Conservation (phyloP, 2,329 filamentous ascomycete species). For the Penicillium verrucosum region DNA sequence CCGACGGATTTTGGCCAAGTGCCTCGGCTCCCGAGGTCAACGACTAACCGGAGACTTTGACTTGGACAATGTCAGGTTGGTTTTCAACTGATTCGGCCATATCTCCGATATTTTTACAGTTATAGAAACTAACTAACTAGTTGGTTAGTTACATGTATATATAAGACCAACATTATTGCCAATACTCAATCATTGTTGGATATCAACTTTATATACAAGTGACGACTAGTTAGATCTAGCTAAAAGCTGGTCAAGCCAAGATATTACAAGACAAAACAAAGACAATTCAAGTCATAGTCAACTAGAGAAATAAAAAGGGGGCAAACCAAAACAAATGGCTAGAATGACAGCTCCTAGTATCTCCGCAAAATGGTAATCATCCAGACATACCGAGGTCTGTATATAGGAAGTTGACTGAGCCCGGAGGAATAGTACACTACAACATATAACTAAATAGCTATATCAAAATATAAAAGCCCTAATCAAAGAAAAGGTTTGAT, state of each 20-base stretch:
- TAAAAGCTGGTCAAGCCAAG: not conserved
- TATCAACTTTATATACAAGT: not conserved
- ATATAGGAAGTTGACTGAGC: not conserved
- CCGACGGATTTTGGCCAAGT: constrained; percentile 21
- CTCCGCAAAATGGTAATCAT: not conserved
- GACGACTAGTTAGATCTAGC: not conserved
- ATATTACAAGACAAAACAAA: not conserved
- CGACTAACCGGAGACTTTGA: not conserved
- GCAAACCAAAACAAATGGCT: not conserved
- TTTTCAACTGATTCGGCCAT: not conserved
- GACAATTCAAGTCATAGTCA: not conserved
- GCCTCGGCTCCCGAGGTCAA: constrained; percentile 24
- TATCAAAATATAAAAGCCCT: not conserved
- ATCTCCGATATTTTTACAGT: not conserved
- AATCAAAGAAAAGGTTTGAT: not conserved
- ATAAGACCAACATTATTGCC: not conserved
- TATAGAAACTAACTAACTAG: too few species aligned
- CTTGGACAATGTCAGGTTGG: too few species aligned
- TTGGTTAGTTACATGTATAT: too few species aligned
- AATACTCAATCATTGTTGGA: not conserved
- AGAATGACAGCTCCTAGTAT: too few species aligned
- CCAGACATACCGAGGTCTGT: not conserved
- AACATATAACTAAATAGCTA: not conserved
- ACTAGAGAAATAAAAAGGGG: not conserved
- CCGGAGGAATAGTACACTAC: not conserved